These are phyloP conservation scores for Orychophragmus violaceus DNA, from an alignment of 345 rosid species.

Conservation along the genomic window DNA sequence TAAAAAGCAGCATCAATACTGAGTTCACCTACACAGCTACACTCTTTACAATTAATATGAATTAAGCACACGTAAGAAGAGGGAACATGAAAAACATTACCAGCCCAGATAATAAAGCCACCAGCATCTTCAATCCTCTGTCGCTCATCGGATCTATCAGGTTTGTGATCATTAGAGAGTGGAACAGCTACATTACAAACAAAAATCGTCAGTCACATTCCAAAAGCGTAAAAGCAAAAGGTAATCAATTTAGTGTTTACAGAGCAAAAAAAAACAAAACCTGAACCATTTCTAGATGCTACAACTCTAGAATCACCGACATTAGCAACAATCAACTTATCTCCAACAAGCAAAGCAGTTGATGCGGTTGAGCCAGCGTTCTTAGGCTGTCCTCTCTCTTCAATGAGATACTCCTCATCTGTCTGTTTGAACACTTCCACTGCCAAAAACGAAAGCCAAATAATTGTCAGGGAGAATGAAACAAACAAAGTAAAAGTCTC, in stretches of 20 bases:
- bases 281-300: conserved; percentile 79
- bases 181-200: conserved; percentile 58
- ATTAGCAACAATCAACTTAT: conserved; percentile 87
- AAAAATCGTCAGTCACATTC: not conserved
- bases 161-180: conserved; percentile 93
- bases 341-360: conserved; percentile 83
- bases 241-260: not conserved
- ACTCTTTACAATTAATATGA: not conserved
- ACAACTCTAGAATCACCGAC: conserved; percentile 99
- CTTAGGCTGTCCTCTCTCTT: conserved; percentile 72
- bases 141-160: conserved; percentile 93
- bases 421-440: conserved; percentile 79
- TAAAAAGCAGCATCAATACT: not conserved
- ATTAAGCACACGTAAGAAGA: not conserved
- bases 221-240: not conserved
- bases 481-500: not conserved
- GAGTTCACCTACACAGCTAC: not conserved
- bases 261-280: conserved; percentile 25
- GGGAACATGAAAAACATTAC: conserved; percentile 22
- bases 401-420: conserved; percentile 78
- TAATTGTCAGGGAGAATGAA: not conserved
- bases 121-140: conserved; percentile 97
- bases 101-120: conserved; percentile 99
- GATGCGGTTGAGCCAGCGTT: conserved; percentile 98
- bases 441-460: conserved; percentile 15